phyloP scores from a whole-genome alignment of 2,329 filamentous ascomycete species.

The Fusarium piperis region DNA sequence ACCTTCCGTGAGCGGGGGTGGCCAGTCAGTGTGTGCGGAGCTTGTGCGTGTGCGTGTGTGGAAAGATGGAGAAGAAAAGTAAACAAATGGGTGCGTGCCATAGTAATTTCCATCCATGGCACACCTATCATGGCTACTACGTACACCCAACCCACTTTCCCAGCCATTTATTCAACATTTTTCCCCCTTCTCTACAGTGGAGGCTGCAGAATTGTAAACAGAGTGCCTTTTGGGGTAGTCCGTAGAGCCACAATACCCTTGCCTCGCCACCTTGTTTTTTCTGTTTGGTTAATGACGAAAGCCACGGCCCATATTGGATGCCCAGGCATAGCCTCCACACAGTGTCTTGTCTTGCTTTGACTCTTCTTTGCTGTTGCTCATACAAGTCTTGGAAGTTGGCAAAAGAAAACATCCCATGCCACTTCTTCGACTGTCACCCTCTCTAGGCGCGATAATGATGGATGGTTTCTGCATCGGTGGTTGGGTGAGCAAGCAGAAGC shows the following conservation, averaged over 20 bases:
- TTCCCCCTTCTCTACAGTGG: background rate
- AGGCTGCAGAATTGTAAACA: background rate
- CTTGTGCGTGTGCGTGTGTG: conserved; percentile 12
- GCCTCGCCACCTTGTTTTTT: conserved; percentile 4
- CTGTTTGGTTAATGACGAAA: background rate
- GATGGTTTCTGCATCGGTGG: conserved; percentile 2
- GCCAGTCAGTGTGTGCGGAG: conserved; percentile 6
- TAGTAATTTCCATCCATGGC: conserved; percentile 10
- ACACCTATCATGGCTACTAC: conserved; percentile 4
- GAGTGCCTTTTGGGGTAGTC: conserved; percentile 6
- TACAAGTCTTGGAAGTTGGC: background rate
- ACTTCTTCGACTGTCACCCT: conserved; percentile 4
- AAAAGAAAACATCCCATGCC: background rate
- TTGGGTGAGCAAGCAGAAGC: background rate
- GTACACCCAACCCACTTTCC: background rate
- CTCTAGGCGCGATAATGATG: conserved; percentile 20
- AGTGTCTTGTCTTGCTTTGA: conserved; percentile 19
- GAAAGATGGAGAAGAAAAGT: conserved; percentile 32
- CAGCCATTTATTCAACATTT: background rate
- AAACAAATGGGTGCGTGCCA: conserved; percentile 35
- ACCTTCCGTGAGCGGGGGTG: background rate
- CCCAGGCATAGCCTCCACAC: conserved; percentile 15
- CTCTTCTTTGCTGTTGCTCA: background rate
- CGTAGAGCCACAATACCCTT: background rate
- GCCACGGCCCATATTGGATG: background rate